These are phyloP conservation scores for Phytophthora megakarya DNA, from an alignment of 352 stramenopile genomes.

Conservation along the genomic window DNA sequence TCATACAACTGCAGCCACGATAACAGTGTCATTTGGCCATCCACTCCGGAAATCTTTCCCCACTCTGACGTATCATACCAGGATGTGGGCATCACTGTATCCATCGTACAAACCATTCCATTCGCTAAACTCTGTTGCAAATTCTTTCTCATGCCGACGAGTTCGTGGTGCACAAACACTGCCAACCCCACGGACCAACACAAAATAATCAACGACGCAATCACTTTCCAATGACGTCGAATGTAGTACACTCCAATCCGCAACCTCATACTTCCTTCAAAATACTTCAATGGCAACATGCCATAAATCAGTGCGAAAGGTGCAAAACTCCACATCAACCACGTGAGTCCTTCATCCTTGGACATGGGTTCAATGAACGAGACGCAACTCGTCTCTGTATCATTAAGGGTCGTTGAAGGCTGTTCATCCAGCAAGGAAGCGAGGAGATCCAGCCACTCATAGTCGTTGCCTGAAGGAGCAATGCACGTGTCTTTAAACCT, in stretches of 20 bases:
- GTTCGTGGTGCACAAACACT: constrained; percentile 67
- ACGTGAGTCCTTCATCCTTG: constrained; percentile 40
- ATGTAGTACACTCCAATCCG: constrained; percentile 79
- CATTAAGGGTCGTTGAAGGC: constrained; percentile 4
- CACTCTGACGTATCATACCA: constrained; percentile 60
- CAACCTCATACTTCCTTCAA: constrained; percentile 68
- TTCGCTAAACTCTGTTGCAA: constrained; percentile 44
- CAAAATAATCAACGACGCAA: constrained; percentile 67
- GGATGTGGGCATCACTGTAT: constrained; percentile 41
- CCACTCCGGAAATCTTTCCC: constrained; percentile 35
- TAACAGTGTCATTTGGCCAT: constrained; percentile 49
- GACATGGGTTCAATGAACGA: constrained; percentile 33
- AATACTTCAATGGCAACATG: constrained; percentile 68
- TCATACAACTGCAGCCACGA: constrained; percentile 75
- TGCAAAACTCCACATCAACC: constrained; percentile 64
- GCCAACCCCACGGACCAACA: constrained; percentile 67
- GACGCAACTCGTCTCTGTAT: constrained; percentile 34
- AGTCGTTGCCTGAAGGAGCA: constrained; percentile 35
- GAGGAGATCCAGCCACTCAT: constrained; percentile 34
- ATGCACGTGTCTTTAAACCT: constrained; percentile 50
- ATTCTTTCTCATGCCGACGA: constrained; percentile 49
- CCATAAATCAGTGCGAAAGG: constrained; percentile 65
- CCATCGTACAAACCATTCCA: constrained; percentile 49
- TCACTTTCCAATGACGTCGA: constrained; percentile 74
- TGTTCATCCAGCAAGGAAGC: constrained; percentile 21